phyloP scores from a whole-genome alignment of 78 protist species.

The Polysphondylium violaceum region DNA sequence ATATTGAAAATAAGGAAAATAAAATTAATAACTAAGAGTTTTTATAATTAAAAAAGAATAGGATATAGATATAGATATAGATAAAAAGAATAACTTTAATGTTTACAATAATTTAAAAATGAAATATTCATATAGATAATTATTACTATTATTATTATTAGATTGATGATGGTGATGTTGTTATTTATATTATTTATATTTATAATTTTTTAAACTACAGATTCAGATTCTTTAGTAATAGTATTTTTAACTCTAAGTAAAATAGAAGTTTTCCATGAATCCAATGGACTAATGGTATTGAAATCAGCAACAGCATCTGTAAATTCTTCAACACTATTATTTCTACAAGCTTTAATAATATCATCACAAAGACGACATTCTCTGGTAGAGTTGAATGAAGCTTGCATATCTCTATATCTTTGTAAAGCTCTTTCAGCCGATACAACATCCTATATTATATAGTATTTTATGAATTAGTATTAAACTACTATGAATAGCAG shows the following conservation, averaged over 20 bases:
- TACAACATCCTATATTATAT: constrained; percentile 39
- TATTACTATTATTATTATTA: not conserved
- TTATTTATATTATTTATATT: not conserved
- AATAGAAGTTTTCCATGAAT: constrained; percentile 78
- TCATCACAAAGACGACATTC: constrained; percentile 75
- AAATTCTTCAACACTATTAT: constrained; percentile 69
- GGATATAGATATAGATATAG: not conserved
- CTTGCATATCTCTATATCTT: constrained; percentile 80
- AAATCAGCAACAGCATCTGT: constrained; percentile 74
- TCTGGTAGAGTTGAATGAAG: constrained; percentile 60
- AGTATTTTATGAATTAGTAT: not conserved
- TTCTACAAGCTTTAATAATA: constrained; percentile 62
- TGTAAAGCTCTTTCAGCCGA: constrained; percentile 63
- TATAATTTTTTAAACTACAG: constrained; percentile 17
- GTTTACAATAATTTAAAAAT: too few relatives aligned
- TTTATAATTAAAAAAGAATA: not conserved
- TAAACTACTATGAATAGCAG: not conserved
- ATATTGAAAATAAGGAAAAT: constrained; percentile 23
- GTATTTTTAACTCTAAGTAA: constrained; percentile 76
- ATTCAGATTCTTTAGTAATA: constrained; percentile 39
- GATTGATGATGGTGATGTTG: not conserved
- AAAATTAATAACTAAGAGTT: not conserved
- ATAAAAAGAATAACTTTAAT: too few relatives aligned
- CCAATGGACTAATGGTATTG: constrained; percentile 74
- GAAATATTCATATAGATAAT: too few relatives aligned